Evolutionary conservation across 257 asterid genomes (phyloP), one percentile per base, ranked within the genome.

Genomic region (Capsicum pubescens): DNA sequence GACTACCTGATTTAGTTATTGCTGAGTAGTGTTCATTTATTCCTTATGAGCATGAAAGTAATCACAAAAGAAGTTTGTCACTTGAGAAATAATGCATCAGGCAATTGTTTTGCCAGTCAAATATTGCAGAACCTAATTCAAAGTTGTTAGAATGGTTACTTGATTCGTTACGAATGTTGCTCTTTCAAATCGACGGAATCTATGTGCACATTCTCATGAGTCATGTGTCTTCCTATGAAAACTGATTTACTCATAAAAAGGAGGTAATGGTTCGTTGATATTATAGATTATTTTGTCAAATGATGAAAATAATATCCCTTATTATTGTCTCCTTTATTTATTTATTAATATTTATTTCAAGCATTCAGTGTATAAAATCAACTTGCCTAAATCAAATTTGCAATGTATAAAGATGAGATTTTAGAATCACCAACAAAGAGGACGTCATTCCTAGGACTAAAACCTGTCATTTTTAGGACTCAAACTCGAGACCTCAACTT

Each of bases 51-150:
- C 48, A 14, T 76, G 26, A 26, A 14, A 26, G 64, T 14, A 76
- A 76, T 8, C 6, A 13, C 48, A 54, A 26, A 76, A 26, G 46
- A 26, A 76, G 26, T 21, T 26, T 76, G 81, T 5, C 26, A 76
- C 48, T 54, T 76, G 81, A 26, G 63, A 76, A 26, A 8, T 26
- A 54, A 12, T 14, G 48, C 4, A 9, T 14, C 64, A 26, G 26
- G 64, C 64, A 52, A 76, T 32, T 54, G 26, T 26, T 71, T 32
- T 76, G 63, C 81, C 26, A 4, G 26, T 54, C 63, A 14, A 26
- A 54, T 26, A 26, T 52, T 76, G 48, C 81, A 52, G 61, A 76
- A 26, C 61, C 46, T 76, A 14, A 76, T 50, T 52, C 81, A 52
- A 74, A 74, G 46, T 13, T 9, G 32, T 39, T 74, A 74, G 46